Conservation (phyloP, 345 rosid species). For the Brassica cretica region DNA sequence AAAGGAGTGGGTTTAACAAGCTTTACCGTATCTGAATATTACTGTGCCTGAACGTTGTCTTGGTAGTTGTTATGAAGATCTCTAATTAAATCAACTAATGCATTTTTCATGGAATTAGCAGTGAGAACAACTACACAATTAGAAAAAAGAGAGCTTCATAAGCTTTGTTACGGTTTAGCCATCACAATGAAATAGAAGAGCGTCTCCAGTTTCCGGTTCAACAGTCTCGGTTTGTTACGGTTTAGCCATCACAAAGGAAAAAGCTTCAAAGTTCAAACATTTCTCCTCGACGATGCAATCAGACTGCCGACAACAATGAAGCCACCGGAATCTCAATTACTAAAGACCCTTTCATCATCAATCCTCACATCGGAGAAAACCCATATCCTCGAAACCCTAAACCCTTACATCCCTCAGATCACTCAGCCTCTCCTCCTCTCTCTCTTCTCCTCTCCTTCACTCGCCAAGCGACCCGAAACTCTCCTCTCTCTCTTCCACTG, state of each 20-base stretch:
- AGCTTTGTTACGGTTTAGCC: no score
- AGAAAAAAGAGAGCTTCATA: neutral
- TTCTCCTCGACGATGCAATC: conserved; percentile 2
- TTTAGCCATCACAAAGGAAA: neutral
- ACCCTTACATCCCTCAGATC: conserved; percentile 50
- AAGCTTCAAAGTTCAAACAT: neutral
- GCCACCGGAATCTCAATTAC: conserved; percentile 38
- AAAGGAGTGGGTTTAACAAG: conserved; percentile 85
- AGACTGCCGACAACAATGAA: conserved; percentile 30
- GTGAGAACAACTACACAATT: neutral
- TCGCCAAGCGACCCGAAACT: conserved; percentile 46
- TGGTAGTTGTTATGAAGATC: neutral
- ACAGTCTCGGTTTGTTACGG: neutral
- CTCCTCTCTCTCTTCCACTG: conserved; percentile 64
- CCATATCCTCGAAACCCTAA: conserved; percentile 47
- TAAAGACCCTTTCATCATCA: conserved; percentile 46
- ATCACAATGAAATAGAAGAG: neutral
- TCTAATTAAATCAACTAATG: neutral
- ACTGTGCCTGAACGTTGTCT: conserved; percentile 58
- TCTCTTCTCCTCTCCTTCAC: conserved; percentile 53
- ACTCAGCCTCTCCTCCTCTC: conserved; percentile 55
- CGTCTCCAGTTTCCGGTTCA: conserved; percentile 17
- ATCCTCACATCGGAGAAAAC: conserved; percentile 43
- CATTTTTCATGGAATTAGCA: neutral
- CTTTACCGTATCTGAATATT: conserved; percentile 78